phyloP scores from a whole-genome alignment of 208 protist genomes.

The Balamuthia mandrillaris region DNA sequence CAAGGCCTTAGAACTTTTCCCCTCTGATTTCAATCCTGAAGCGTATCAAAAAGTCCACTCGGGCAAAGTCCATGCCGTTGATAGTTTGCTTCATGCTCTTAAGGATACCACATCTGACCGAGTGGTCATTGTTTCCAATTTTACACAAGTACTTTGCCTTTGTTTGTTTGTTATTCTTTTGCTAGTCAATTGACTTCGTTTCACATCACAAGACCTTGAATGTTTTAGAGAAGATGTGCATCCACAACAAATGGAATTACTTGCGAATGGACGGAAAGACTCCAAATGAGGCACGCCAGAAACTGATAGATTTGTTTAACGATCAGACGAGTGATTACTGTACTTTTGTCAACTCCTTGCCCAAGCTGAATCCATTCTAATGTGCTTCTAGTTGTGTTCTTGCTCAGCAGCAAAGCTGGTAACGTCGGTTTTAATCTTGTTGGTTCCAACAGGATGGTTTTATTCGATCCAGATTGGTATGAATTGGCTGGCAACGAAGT shows the following conservation, averaged over 20 bases:
- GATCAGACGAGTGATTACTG: constrained; percentile 39
- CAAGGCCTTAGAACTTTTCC: not conserved
- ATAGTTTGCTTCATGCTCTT: too few relatives aligned
- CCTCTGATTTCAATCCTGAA: too few relatives aligned
- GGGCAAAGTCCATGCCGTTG: too few relatives aligned
- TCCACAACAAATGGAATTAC: not conserved
- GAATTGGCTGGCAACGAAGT: too few relatives aligned
- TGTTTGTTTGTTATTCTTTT: not conserved
- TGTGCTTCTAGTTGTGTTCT: constrained; percentile 23
- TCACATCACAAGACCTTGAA: not conserved
- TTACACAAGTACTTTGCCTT: not conserved
- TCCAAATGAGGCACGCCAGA: not conserved
- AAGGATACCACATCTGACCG: not conserved
- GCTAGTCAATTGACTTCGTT: too few relatives aligned
- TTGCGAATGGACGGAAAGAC: constrained; percentile 27
- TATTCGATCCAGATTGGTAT: constrained; percentile 93
- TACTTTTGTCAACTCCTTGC: not conserved
- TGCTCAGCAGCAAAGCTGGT: constrained; percentile 25
- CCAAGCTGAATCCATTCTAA: not conserved
- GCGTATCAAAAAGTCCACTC: too few relatives aligned
- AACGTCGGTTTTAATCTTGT: constrained; percentile 96
- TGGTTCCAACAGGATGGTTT: constrained; percentile 93
- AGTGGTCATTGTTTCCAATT: constrained; percentile 37
- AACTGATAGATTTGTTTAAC: constrained; percentile 24
- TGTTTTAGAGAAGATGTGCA: not conserved